Evolutionary conservation across 1,139 yeast genomes (phyloP).

Genomic region (Pichia sp.): DNA sequence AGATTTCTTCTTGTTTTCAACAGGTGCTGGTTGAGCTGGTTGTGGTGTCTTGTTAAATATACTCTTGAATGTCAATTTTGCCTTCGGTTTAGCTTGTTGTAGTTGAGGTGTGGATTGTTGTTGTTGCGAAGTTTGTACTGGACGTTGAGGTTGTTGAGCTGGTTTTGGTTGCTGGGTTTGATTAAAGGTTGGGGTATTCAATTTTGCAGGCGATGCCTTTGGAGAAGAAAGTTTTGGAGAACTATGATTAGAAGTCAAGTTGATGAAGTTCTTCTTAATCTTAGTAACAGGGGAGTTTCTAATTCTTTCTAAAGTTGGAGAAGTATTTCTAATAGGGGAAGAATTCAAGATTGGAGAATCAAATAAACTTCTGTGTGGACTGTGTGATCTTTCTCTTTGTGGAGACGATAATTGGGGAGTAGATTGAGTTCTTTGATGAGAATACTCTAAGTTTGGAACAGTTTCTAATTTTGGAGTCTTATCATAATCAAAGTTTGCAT

Average conservation of each 20-base stretch:
- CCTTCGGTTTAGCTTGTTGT: conserved; percentile 9
- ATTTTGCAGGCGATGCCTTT: background rate
- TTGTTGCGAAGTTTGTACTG: no score
- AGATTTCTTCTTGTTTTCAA: conserved; percentile 10
- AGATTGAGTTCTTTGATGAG: background rate
- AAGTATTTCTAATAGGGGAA: conserved; percentile 17
- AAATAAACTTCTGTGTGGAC: conserved; percentile 4
- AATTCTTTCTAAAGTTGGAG: conserved; percentile 18
- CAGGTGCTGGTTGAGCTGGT: no score
- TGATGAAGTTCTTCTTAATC: conserved; percentile 7
- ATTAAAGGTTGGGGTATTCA: background rate
- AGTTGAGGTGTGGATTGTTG: no score
- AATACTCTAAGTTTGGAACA: conserved; percentile 4
- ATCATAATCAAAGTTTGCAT: background rate
- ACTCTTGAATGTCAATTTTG: conserved; percentile 29
- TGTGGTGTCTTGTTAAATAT: conserved; percentile 19
- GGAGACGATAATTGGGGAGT: conserved; percentile 2
- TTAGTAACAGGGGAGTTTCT: conserved; percentile 8
- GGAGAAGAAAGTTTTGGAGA: background rate
- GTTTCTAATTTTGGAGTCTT: conserved; percentile 7
- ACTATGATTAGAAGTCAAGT: conserved; percentile 5
- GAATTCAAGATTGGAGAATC: conserved; percentile 14
- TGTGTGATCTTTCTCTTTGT: background rate
- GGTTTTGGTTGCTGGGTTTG: background rate
- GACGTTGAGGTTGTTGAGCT: background rate